Base-by-base conservation (phyloP, 1,139 yeast species). In the Sugiyamaella japonica region DNA sequence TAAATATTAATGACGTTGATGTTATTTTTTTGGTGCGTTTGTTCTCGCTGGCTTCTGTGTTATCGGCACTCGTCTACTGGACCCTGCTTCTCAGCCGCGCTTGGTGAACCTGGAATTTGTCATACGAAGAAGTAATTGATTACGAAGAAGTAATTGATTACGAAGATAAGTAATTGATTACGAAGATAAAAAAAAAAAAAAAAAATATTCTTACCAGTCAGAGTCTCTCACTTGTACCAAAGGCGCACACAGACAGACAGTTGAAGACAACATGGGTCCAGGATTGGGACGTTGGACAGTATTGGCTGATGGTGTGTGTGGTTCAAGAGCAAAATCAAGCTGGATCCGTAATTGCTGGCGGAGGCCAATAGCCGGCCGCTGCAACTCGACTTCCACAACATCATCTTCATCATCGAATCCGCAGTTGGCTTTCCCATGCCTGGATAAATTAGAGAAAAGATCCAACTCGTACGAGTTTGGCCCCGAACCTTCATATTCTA, bases 401-500 rank as follows among this genome's bases (percentile, higher is more conserved):
- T 13, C 49, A 12, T 23, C 51, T 6, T 39, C 51, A 7, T 48
- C 51, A 6, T 48, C 54, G 13, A 84, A 84, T 62, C 86, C 88
- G 1, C 89, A 78, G 58, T 75, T 89, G 78, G 72, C 84, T 1
- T 91, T 90, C 68, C 97, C 97, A 2, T 90, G 97, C 67, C 76
- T 90, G 43, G 97, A 91, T 69, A 82, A 79, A 62, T 73, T 86
- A 39, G 96, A 89, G 61, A 74, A 79, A n/a, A 72, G 73, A 13
- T 68, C 77, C 20, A 73, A 70, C 54, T 76, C 84, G 10, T 74
- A 82, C 46, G 85, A 85, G 56, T 50, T 50, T 12, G 53, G 53
- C 7, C 95, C 95, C 1, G 97, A 90, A 66, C 97, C 97, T 0
- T 80, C 86, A 1, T 90, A 90, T 70, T 78, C 91, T 1, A 78